phyloP scores from a whole-genome alignment of 83 land plant species.

The Thuja plicata region DNA sequence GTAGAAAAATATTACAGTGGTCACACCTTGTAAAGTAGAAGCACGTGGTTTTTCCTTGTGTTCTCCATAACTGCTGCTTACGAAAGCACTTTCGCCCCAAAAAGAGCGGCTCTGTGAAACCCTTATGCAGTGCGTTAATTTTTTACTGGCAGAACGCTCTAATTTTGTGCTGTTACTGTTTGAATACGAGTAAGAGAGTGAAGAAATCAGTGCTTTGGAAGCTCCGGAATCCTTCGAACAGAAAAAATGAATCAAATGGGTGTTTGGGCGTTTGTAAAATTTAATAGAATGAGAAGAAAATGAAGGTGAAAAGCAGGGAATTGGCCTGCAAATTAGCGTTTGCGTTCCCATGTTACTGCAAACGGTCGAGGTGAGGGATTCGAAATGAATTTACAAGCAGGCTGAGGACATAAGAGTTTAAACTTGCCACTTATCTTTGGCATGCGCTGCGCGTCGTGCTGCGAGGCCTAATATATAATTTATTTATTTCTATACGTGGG shows the following conservation, averaged over 20 bases:
- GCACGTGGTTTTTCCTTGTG: constrained; percentile 3
- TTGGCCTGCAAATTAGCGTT: constrained; percentile 7
- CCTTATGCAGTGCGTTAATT: not conserved
- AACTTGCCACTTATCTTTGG: no score
- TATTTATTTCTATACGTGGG: no score
- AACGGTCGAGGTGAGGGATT: not conserved
- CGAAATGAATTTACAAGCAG: not conserved
- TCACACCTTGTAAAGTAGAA: not conserved
- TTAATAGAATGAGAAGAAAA: not conserved
- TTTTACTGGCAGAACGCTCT: not conserved
- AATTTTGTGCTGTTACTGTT: not conserved
- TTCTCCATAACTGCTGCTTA: not conserved
- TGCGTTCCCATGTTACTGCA: constrained; percentile 1
- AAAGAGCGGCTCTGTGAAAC: not conserved
- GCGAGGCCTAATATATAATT: no score
- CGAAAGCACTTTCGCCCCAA: not conserved
- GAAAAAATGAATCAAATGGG: not conserved
- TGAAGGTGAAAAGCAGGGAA: not conserved
- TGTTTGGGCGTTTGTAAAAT: not conserved
- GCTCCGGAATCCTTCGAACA: not conserved
- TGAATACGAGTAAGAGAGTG: not conserved
- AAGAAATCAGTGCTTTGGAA: not conserved
- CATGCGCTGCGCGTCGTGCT: no score
- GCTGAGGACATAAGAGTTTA: no score
- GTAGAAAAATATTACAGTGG: not conserved